Evolutionary conservation across 768 basidiomycete species (phyloP).

Genomic region (Steccherinum ochraceum): DNA sequence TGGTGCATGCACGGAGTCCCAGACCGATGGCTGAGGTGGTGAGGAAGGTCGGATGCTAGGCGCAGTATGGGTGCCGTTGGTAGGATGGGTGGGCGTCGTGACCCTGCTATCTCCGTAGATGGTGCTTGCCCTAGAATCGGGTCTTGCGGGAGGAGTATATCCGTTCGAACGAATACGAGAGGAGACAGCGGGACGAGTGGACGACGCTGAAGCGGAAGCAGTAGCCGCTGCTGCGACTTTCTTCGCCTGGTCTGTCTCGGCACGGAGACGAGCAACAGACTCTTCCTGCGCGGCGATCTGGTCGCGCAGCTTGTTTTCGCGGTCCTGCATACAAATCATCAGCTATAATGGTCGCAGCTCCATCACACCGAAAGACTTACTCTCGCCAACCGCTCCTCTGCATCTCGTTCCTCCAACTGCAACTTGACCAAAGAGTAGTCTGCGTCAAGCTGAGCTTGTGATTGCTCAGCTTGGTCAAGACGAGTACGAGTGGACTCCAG

Average conservation of each 20-base stretch:
- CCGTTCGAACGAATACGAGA: conserved; percentile 40
- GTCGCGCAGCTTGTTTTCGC: conserved; percentile 61
- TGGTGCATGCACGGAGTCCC: conserved; percentile 67
- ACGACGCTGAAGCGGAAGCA: not conserved
- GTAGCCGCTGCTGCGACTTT: conserved; percentile 21
- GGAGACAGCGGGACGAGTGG: conserved; percentile 23
- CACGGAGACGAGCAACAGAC: conserved; percentile 50
- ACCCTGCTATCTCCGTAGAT: conserved; percentile 46
- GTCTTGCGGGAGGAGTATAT: conserved; percentile 44
- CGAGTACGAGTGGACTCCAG: conserved; percentile 53
- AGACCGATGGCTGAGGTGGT: conserved; percentile 53
- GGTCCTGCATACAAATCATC: conserved; percentile 43
- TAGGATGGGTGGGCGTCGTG: conserved; percentile 42
- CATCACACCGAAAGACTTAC: conserved; percentile 29
- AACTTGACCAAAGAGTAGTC: conserved; percentile 62
- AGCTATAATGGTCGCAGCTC: not conserved
- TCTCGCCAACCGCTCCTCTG: conserved; percentile 59
- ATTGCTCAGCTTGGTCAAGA: conserved; percentile 63
- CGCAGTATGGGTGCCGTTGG: conserved; percentile 29
- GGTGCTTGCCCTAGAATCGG: conserved; percentile 73
- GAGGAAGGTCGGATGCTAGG: conserved; percentile 36
- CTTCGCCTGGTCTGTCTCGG: conserved; percentile 48
- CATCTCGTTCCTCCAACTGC: conserved; percentile 73
- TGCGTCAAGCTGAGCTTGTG: conserved; percentile 57
- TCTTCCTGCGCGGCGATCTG: conserved; percentile 58